phyloP scores from a whole-genome alignment of 441 rosid species.

The Populus hybrid region DNA sequence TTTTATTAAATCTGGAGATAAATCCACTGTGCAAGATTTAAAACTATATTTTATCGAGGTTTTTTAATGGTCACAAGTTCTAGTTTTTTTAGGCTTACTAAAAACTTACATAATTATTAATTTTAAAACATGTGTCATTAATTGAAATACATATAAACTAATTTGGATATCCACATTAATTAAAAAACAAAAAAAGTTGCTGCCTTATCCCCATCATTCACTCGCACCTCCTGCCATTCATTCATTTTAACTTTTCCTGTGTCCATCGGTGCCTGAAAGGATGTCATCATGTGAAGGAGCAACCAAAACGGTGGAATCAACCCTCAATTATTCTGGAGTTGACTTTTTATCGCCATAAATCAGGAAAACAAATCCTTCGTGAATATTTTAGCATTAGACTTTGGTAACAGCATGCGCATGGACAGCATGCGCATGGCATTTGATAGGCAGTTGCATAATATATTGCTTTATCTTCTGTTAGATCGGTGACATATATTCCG shows the following conservation, averaged over 20 bases:
- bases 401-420: neutral
- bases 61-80: no score
- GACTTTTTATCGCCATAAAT: neutral
- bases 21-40: no score
- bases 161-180: no score
- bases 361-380: neutral
- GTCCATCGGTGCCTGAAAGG: neutral
- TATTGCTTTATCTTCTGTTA: neutral
- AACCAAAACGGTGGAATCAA: neutral
- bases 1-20: no score
- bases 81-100: no score
- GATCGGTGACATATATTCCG: neutral
- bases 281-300: neutral
- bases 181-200: no score
- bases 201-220: neutral
- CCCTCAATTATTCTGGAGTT: neutral
- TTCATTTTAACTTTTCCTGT: neutral
- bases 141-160: no score
- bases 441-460: neutral
- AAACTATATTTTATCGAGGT: no score
- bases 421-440: neutral
- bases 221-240: neutral
- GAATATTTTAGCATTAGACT: neutral
- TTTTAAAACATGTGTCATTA: no score
- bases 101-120: no score